phyloP scores from a whole-genome alignment of 2,329 filamentous ascomycete species.

The Pestalotiopsis sp. region DNA sequence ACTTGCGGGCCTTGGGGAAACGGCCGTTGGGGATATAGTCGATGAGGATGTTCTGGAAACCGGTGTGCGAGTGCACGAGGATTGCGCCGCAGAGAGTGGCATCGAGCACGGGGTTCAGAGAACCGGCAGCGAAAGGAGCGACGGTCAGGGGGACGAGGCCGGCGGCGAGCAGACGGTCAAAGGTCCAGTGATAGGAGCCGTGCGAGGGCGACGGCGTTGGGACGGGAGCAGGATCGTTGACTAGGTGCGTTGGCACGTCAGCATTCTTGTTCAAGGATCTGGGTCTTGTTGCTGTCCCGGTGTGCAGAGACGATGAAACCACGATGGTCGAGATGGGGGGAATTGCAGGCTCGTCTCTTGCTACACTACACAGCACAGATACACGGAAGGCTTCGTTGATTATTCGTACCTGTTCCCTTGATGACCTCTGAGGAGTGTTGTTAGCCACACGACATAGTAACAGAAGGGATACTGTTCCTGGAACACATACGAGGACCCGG shows the following conservation, averaged over 20 bases:
- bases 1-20: conserved; percentile 66
- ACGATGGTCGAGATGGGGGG: neutral
- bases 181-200: conserved; percentile 98
- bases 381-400: neutral
- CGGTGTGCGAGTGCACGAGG: conserved; percentile 92
- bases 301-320: neutral
- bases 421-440: conserved; percentile 62
- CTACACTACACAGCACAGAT: too few species aligned
- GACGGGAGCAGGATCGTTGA: conserved; percentile 83
- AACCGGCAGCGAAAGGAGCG: conserved; percentile 88
- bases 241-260: conserved; percentile 39
- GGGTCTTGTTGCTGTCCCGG: neutral
- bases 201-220: conserved; percentile 74
- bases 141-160: conserved; percentile 85
- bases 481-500: conserved; percentile 76
- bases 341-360: too few species aligned
- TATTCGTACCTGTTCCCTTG: conserved; percentile 68
- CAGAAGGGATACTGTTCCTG: neutral
- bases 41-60: conserved; percentile 86
- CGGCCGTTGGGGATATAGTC: conserved; percentile 84
- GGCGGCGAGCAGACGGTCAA: conserved; percentile 82
- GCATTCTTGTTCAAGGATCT: conserved; percentile 15
- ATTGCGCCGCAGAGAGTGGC: conserved; percentile 81
- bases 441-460: conserved; percentile 40
- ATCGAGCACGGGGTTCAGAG: conserved; percentile 86